Conservation (phyloP, 768 basidiomycete genomes). For the Solioccasus polychromus region DNA sequence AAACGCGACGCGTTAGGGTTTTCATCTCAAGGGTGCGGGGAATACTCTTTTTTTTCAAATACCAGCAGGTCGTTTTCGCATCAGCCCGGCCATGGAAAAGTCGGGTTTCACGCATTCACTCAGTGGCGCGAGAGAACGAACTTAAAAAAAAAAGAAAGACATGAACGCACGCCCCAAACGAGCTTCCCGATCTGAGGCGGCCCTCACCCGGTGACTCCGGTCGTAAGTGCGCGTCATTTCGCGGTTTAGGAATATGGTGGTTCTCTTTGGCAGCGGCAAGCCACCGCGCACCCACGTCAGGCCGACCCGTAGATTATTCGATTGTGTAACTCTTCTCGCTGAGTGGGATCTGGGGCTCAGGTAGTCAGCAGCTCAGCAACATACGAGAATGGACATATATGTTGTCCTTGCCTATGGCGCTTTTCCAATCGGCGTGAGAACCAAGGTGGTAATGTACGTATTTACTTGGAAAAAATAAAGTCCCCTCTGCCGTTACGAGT, state of each 20-base stretch:
- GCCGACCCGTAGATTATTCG: not conserved
- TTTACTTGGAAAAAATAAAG: constrained; percentile 3
- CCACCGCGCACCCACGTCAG: constrained; percentile 7
- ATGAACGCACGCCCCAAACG: no score
- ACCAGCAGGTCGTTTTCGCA: no score
- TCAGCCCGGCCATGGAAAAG: not conserved
- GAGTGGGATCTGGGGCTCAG: constrained; percentile 11
- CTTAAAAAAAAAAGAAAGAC: no score
- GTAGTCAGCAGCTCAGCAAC: not conserved
- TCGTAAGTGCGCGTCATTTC: no score
- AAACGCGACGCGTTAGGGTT: not conserved
- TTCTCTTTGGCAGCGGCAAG: not conserved
- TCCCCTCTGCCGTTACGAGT: constrained; percentile 4
- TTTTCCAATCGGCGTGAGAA: constrained; percentile 13
- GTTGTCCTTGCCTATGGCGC: constrained; percentile 3
- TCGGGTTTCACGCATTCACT: no score
- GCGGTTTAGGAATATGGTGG: not conserved
- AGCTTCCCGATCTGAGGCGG: no score
- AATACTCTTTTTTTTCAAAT: no score
- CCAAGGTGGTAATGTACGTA: not conserved
- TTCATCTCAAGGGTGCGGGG: no score
- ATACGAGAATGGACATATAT: constrained; percentile 4
- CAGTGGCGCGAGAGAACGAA: constrained; percentile 1
- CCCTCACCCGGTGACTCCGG: no score
- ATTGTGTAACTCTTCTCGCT: not conserved